Evolutionary conservation across 345 rosid species (phyloP).

Genomic region (Eucalyptus erythrocorys): DNA sequence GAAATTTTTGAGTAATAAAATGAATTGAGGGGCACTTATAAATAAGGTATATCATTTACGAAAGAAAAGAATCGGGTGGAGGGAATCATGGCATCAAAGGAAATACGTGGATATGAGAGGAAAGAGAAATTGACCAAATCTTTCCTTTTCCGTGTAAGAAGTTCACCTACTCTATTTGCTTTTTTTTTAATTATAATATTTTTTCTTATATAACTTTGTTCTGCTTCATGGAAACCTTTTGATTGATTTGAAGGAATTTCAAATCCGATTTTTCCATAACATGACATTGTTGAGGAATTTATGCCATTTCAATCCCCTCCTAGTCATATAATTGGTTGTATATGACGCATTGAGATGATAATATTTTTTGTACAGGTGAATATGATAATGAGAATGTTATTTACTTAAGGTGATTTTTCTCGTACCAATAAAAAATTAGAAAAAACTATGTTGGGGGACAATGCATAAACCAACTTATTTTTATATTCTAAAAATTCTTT

Average conservation of each 20-base stretch:
- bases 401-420: background rate
- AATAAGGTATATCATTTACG: background rate
- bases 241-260: background rate
- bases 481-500: fast-evolving
- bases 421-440: fast-evolving
- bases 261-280: fast-evolving
- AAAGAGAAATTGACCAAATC: background rate
- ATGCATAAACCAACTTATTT: background rate
- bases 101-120: background rate
- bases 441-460: background rate
- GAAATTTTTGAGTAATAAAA: background rate
- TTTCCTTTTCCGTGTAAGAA: background rate
- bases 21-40: background rate
- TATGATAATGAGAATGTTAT: fast-evolving
- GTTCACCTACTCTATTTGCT: background rate
- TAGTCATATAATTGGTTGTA: background rate
- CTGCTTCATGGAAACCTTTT: fast-evolving
- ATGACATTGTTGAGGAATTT: background rate
- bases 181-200: background rate
- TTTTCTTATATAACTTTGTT: background rate
- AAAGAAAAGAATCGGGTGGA: background rate
- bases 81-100: background rate
- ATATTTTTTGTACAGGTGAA: fast-evolving
- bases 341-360: fast-evolving
- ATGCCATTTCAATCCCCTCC: fast-evolving